phyloP scores from a whole-genome alignment of 1,284 basidiomycete species.

The Puccinia horiana region DNA sequence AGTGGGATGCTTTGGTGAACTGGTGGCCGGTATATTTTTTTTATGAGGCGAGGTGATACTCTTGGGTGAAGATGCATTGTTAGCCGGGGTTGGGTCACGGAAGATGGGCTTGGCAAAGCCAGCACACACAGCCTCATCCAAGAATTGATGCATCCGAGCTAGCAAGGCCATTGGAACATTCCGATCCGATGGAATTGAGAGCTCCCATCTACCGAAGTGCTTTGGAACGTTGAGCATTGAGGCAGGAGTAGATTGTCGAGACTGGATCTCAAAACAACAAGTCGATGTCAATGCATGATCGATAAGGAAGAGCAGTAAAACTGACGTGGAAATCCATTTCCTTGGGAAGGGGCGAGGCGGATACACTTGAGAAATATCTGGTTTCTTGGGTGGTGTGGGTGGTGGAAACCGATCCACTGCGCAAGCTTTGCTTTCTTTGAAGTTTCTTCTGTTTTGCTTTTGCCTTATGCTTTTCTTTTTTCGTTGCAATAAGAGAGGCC shows the following conservation, averaged over 20 bases:
- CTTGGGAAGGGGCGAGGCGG: not conserved
- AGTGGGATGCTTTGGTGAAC: not conserved
- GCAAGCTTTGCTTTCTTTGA: not conserved
- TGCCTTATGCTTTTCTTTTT: not conserved
- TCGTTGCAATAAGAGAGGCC: not conserved
- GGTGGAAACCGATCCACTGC: conserved; percentile 12
- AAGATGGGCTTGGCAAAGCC: conserved; percentile 30
- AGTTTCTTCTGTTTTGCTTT: conserved; percentile 13
- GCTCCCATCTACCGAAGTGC: conserved; percentile 32
- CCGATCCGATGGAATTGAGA: conserved; percentile 12
- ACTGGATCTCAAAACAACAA: not conserved
- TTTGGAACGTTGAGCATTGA: conserved; percentile 12
- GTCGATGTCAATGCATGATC: not conserved
- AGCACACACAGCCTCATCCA: conserved; percentile 34
- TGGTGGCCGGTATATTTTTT: no score
- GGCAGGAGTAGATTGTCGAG: not conserved
- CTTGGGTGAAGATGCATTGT: not conserved
- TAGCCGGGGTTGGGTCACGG: not conserved
- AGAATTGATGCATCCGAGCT: conserved; percentile 29
- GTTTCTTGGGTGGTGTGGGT: conserved; percentile 1
- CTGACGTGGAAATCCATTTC: not conserved
- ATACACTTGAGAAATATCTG: conserved; percentile 9
- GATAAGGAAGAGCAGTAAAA: not conserved
- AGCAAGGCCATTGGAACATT: not conserved
- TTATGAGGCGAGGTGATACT: not conserved